Conservation (phyloP, 148 eudicot species). For the Rhododendron kiyosumense region DNA sequence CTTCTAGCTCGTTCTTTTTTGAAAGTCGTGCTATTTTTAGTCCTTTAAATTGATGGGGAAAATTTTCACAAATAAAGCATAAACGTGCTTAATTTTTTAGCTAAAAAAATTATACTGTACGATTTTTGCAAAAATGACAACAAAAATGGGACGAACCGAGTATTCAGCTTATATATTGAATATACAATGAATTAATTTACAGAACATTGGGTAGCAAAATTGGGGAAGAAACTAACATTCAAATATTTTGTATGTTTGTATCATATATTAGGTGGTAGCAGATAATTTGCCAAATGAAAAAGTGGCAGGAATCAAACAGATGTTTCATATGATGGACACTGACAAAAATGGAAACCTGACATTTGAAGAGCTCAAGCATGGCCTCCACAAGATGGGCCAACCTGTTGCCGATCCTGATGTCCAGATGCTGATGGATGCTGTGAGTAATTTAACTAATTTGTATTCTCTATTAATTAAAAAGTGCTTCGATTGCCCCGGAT, state of each 20-base stretch:
- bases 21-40: neutral
- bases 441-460: constrained; percentile 25
- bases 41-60: neutral
- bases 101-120: no score
- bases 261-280: constrained; percentile 60
- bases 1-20: neutral
- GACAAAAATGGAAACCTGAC: constrained; percentile 67
- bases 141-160: neutral
- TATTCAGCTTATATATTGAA: no score
- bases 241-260: neutral
- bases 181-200: no score
- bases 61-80: neutral
- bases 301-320: constrained; percentile 37
- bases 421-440: constrained; percentile 73
- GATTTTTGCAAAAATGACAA: no score
- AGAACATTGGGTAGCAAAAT: neutral
- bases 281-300: constrained; percentile 67
- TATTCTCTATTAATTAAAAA: no score
- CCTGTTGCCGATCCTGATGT: constrained; percentile 61
- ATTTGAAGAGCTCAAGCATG: constrained; percentile 73
- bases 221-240: neutral
- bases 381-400: constrained; percentile 65
- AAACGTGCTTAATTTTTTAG: no score
- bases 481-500: no score
- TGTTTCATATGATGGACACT: constrained; percentile 76